Percentiles rank a stretch among this genome's conserved stretches.
These are phyloP conservation scores for Phytophthora hibernalis DNA, from an alignment of 352 stramenopile genomes.

Conservation along the genomic window DNA sequence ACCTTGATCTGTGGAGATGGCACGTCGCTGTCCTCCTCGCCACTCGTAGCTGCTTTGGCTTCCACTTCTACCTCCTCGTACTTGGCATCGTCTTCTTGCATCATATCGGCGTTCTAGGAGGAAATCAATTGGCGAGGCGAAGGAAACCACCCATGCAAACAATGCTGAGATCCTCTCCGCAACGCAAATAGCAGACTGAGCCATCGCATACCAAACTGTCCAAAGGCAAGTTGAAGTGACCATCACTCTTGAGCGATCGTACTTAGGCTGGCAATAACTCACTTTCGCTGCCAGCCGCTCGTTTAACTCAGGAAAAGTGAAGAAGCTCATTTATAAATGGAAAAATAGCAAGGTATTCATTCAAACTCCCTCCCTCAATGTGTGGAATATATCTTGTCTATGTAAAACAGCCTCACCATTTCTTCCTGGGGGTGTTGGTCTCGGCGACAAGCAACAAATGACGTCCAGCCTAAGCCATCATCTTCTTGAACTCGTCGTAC, in stretches of 20 bases:
- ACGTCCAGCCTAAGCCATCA: conserved; percentile 54
- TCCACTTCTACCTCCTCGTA: conserved; percentile 6
- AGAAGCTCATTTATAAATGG: conserved; percentile 7
- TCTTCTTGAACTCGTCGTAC: conserved; percentile 99
- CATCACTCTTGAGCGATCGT: conserved; percentile 22
- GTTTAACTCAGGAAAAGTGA: not conserved
- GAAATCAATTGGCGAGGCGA: not conserved
- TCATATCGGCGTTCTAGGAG: conserved; percentile 13
- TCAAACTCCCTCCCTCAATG: conserved; percentile 45
- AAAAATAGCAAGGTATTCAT: conserved; percentile 47
- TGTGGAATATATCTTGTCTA: conserved; percentile 54
- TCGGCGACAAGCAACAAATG: no score
- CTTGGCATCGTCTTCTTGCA: conserved; percentile 20
- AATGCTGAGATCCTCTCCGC: not conserved
- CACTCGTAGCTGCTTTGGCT: not conserved
- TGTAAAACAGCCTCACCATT: conserved; percentile 54
- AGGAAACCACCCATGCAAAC: conserved; percentile 14
- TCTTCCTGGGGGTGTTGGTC: conserved; percentile 35
- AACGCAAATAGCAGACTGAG: no score
- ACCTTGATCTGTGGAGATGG: not conserved
- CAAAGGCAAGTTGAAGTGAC: conserved; percentile 35
- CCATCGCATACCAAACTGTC: no score
- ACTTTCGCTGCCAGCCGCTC: conserved; percentile 6
- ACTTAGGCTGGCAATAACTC: conserved; percentile 13
- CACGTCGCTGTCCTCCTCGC: conserved; percentile 27